Evolutionary conservation across 805 yeast species (phyloP), one percentile per base, ranked within the genome.

Genomic region (Kodamaea sagamina): DNA sequence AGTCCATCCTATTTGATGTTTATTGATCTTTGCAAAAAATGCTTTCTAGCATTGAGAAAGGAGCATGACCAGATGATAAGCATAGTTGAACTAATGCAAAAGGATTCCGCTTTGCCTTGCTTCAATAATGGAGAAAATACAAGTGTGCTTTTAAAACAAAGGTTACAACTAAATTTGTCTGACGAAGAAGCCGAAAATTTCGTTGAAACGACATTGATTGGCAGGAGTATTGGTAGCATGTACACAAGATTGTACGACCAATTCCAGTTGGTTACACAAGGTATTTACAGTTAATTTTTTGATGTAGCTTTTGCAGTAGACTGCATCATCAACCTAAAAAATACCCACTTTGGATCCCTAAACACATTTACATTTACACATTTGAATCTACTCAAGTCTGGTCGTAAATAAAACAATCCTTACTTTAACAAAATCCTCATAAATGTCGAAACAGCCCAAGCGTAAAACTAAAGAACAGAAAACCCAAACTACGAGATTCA

Each of bases 221-320:
- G 79, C 28, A 90, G 86, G 64, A 87, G 96, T 54, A 55, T 85
- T 45, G 95, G 95, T 9, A 88, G 93, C 57, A 77, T 87, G 50
- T 93, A 89, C 67, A 93, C 99, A 0, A 74, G 97, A 52, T 70
- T 93, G 24, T 93, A 93, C 59, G 99, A 93, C 61, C 98, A 92
- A 61, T 93, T 86, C 69, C 99, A 93, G 65, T 70, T 93, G 62
- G 67, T 89, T 38, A 90, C 98, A 0, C 99, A 93, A 67, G 99
- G 99, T 34, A 93, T 93, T 19, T 93, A 89, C 62, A 81, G 79
- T 57, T 84, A 59, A 61, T 15, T 29, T n/a, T 4, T 15, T 15
- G 34, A 15, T 4, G 31, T n/a, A 11, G 31, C 13, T 8, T 17
- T 13, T 29, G 18, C 17, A 9, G 13, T 10, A 10, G 11, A n/a